Conservation (phyloP, 176 grass and related monocot species). For the Hyparrhenia diplandra region DNA sequence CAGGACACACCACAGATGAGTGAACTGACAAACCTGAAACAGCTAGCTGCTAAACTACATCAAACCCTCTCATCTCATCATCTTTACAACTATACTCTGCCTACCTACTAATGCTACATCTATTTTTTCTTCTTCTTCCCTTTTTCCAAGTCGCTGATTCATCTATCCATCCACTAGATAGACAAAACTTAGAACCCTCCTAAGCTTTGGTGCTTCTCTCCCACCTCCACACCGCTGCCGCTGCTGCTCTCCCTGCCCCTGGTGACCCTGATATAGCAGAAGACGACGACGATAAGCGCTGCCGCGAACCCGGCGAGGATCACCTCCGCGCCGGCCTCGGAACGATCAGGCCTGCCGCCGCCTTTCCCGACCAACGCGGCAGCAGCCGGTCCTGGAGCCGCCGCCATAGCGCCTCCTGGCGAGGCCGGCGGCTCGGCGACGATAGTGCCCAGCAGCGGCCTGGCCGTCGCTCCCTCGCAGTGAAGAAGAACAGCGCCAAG, state of each 20-base stretch:
- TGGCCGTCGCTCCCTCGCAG: slow-evolving; percentile 7
- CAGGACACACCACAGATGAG: not conserved
- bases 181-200: not conserved
- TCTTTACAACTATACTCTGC: not conserved
- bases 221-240: not conserved
- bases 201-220: not conserved
- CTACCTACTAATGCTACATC: not conserved
- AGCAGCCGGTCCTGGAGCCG: slow-evolving; percentile 5
- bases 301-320: slow-evolving; percentile 77
- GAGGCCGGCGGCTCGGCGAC: slow-evolving; percentile 38
- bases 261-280: slow-evolving; percentile 78
- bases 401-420: not conserved
- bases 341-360: slow-evolving; percentile 38
- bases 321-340: slow-evolving; percentile 62
- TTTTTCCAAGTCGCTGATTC: not conserved
- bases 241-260: slow-evolving; percentile 38
- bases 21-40: not conserved
- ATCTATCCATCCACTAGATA: not conserved
- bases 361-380: not conserved
- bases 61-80: not conserved
- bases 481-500: not conserved
- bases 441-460: slow-evolving; percentile 37
- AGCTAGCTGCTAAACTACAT: not conserved
- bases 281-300: slow-evolving; percentile 46
- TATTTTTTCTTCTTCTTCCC: too few relatives aligned